Evolutionary conservation across 2,329 filamentous ascomycete species (phyloP).

Genomic region (Moelleriella libera): DNA sequence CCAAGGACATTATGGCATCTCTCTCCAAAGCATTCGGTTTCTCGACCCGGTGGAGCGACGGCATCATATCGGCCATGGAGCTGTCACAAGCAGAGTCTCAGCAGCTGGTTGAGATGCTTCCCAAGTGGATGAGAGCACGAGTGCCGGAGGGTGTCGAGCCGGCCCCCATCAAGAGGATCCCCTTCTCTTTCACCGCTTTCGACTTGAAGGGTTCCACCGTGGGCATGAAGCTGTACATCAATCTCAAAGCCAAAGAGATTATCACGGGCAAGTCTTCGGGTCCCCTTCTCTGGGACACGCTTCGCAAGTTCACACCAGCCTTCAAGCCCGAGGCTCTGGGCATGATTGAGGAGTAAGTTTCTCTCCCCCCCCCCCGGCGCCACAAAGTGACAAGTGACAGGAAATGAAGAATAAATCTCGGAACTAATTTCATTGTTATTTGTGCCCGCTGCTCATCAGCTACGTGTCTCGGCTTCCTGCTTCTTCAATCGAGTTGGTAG

Average conservation of each 20-base stretch:
- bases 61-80: slow-evolving; percentile 1
- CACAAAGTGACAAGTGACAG: not conserved
- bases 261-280: not conserved
- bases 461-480: not conserved
- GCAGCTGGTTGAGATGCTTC: not conserved
- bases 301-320: slow-evolving; percentile 2
- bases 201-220: slow-evolving; percentile 4
- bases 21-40: slow-evolving; percentile 1
- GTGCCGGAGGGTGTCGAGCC: not conserved
- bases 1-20: slow-evolving; percentile 1
- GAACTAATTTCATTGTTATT: no score
- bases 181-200: slow-evolving; percentile 4
- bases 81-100: not conserved
- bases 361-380: not conserved
- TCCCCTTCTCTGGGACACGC: not conserved
- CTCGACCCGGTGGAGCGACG: slow-evolving; percentile 4
- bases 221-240: slow-evolving; percentile 5
- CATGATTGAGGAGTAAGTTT: slow-evolving; percentile 4
- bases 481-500: slow-evolving; percentile 3
- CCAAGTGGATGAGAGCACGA: slow-evolving; percentile 2
- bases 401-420: no score
- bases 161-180: slow-evolving; percentile 2
- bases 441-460: no score
- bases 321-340: slow-evolving; percentile 3
- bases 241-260: slow-evolving; percentile 5